A percentile compares a stretch with the other conserved stretches of the same genome.
phyloP scores from a whole-genome alignment of 192 early-diverging fungal species.

The Funneliformis mosseae region DNA sequence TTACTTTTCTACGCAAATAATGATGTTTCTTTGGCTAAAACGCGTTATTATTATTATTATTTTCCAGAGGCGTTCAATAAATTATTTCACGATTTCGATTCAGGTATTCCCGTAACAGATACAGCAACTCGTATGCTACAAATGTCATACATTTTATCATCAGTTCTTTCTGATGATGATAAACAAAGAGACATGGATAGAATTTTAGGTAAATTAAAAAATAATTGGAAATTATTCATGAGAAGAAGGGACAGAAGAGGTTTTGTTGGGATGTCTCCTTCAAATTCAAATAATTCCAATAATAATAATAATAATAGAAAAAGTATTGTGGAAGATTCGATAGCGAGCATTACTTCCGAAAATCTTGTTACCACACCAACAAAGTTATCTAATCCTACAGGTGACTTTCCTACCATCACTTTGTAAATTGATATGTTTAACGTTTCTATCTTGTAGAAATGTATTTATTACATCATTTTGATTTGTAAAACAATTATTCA shows the following conservation, averaged over 20 bases:
- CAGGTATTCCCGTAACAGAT: slow-evolving; percentile 61
- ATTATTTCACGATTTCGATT: slow-evolving; percentile 66
- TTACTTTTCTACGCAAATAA: no score
- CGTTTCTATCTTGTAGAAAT: no score
- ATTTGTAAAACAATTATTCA: not conserved
- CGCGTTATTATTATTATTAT: not conserved
- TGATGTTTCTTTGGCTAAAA: no score
- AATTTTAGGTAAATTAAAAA: slow-evolving; percentile 53
- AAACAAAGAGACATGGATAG: slow-evolving; percentile 55
- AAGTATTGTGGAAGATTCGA: not conserved
- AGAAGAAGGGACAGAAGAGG: slow-evolving; percentile 55
- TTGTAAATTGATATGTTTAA: not conserved
- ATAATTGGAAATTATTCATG: slow-evolving; percentile 60
- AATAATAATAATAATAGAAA: not conserved
- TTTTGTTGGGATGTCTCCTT: slow-evolving; percentile 50
- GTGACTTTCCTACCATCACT: not conserved
- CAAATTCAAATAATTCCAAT: slow-evolving; percentile 15
- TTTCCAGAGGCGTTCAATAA: slow-evolving; percentile 61
- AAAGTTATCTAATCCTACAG: not conserved
- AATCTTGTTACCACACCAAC: not conserved
- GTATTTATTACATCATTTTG: no score
- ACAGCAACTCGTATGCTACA: slow-evolving; percentile 70
- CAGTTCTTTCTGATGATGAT: slow-evolving; percentile 50
- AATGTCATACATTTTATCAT: slow-evolving; percentile 69
- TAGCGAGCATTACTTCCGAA: not conserved